These are phyloP conservation scores for Epichloe scottii DNA, from an alignment of 2,329 filamentous ascomycete species.

Conservation along the genomic window DNA sequence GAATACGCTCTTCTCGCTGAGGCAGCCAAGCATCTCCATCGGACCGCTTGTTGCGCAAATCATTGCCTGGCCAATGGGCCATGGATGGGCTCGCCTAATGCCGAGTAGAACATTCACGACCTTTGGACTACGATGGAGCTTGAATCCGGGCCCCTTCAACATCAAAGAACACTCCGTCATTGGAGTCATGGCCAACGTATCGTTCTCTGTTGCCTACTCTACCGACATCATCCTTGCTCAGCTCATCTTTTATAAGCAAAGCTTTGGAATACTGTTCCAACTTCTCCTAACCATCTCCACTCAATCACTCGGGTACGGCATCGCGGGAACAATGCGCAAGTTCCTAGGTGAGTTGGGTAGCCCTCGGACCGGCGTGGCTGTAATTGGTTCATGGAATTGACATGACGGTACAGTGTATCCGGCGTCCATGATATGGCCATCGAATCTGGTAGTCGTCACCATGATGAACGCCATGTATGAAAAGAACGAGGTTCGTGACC, in stretches of 20 bases:
- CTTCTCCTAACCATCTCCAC: slow-evolving; percentile 54
- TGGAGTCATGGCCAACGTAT: slow-evolving; percentile 58
- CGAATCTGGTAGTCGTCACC: slow-evolving; percentile 51
- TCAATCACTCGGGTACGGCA: slow-evolving; percentile 57
- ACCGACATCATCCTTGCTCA: slow-evolving; percentile 65
- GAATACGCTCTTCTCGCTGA: slow-evolving; percentile 52
- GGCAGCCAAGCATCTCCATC: slow-evolving; percentile 48
- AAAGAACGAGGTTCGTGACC: slow-evolving; percentile 34
- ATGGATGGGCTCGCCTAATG: slow-evolving; percentile 45
- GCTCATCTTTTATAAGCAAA: slow-evolving; percentile 57
- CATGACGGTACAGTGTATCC: slow-evolving; percentile 36
- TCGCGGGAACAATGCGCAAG: slow-evolving; percentile 54
- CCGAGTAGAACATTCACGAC: slow-evolving; percentile 36
- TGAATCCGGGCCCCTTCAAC: slow-evolving; percentile 60
- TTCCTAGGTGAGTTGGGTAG: slow-evolving; percentile 37
- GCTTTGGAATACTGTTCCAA: slow-evolving; percentile 55
- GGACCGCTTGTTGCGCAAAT: slow-evolving; percentile 51
- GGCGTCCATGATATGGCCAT: slow-evolving; percentile 65
- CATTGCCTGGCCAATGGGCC: slow-evolving; percentile 50
- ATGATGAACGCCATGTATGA: slow-evolving; percentile 66
- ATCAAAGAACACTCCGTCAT: slow-evolving; percentile 59
- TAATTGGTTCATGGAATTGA: neutral
- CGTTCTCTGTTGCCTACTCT: slow-evolving; percentile 57
- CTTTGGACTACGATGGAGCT: slow-evolving; percentile 40
- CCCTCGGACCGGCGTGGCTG: too few species aligned